A percentile compares a stretch with the other conserved stretches of the same genome.
These are phyloP conservation scores for Ceratocystis cubensis DNA, from an alignment of 2,329 filamentous ascomycete genomes.

Conservation along the genomic window DNA sequence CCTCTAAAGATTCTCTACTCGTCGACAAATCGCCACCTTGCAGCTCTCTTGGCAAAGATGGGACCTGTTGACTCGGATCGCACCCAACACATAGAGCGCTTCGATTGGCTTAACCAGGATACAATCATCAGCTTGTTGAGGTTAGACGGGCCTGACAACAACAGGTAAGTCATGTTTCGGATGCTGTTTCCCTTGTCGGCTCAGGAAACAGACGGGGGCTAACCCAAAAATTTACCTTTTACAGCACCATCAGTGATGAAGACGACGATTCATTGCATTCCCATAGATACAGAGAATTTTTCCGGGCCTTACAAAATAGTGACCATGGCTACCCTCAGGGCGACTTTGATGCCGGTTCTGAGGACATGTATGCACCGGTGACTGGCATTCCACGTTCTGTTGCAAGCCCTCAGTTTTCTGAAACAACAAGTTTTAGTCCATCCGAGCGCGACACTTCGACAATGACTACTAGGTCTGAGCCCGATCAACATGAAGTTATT, in stretches of 20 bases:
- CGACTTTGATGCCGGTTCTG: neutral
- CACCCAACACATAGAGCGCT: constrained; percentile 10
- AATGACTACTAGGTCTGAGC: neutral
- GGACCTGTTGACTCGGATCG: constrained; percentile 12
- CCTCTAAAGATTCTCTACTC: constrained; percentile 33
- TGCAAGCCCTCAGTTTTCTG: neutral
- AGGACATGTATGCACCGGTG: neutral
- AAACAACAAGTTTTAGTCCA: neutral
- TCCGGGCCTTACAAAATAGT: neutral
- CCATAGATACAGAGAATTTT: neutral
- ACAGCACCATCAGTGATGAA: neutral
- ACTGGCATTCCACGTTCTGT: neutral
- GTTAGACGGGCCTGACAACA: neutral
- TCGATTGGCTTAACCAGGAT: constrained; percentile 16
- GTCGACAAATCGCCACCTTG: constrained; percentile 14
- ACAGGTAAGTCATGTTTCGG: constrained; percentile 8
- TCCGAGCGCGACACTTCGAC: neutral
- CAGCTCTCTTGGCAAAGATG: constrained; percentile 9
- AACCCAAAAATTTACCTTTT: neutral
- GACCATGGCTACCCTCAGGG: neutral
- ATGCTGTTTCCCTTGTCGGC: neutral
- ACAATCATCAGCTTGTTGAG: neutral
- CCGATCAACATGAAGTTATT: neutral
- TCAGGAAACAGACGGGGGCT: neutral
- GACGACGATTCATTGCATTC: neutral